Evolutionary conservation across 768 basidiomycete genomes (phyloP).

Genomic region (Cubamyces sp.): DNA sequence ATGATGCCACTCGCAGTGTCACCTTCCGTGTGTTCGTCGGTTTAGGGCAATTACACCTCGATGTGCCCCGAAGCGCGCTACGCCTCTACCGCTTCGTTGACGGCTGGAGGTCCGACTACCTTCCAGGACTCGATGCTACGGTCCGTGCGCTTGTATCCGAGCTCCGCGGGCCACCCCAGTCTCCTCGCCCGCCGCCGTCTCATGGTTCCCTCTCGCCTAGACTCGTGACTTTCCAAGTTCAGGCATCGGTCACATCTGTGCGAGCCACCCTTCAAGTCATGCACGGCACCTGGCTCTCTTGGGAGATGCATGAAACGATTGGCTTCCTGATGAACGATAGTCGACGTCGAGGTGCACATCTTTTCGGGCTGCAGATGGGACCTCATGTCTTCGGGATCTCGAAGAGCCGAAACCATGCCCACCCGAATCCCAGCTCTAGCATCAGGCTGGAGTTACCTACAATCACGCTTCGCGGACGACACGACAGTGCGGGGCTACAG

Average conservation of each 20-base stretch:
- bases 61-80: constrained; percentile 81
- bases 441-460: constrained; percentile 71
- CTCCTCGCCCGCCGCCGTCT: constrained; percentile 32
- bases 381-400: constrained; percentile 66
- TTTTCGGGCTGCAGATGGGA: constrained; percentile 67
- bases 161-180: constrained; percentile 47
- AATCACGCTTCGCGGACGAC: constrained; percentile 62
- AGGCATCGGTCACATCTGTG: constrained; percentile 53
- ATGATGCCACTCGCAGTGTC: constrained; percentile 45
- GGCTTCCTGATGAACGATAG: constrained; percentile 41
- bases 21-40: constrained; percentile 49
- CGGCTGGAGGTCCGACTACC: constrained; percentile 81
- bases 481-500: constrained; percentile 53
- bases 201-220: constrained; percentile 9
- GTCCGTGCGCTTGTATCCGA: constrained; percentile 69
- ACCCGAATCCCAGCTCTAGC: constrained; percentile 46
- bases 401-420: constrained; percentile 33
- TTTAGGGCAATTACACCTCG: constrained; percentile 51
- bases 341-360: constrained; percentile 39
- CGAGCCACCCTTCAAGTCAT: constrained; percentile 78
- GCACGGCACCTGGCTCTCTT: constrained; percentile 87
- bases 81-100: constrained; percentile 78
- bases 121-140: constrained; percentile 73
- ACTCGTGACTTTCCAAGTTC: constrained; percentile 48
- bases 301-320: constrained; percentile 60